Base-by-base conservation (phyloP, 2,329 filamentous ascomycete species). In the Talaromyces sp. region DNA sequence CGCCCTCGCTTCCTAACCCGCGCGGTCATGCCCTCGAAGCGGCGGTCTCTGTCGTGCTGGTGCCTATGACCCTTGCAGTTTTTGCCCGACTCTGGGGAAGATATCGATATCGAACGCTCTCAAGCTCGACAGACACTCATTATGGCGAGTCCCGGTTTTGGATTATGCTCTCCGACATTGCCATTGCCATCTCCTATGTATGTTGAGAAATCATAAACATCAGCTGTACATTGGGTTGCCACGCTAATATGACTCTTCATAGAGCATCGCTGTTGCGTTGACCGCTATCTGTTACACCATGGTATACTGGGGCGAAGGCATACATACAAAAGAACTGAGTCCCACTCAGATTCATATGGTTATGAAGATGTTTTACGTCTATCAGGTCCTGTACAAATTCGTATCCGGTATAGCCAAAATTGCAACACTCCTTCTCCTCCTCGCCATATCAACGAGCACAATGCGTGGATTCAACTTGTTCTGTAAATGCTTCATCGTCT, bases 331-430 rank as follows among this genome's bases (percentile, higher is more conserved):
- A 50, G 59, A 61, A 39, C 11, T 61, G 8, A 61, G 45, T 39
- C 7, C 15, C 11, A 37, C 27, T 9, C 59, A 61, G 19, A 17
- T 3, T 17, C 43, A 61, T 19, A 61, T 11, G 43, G 45, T 19
- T 6, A 19, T 61, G 19, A 35, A 27, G 45, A 61, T 61, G 59
- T 61, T 61, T 19, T 61, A 50, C 19, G 31, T 61, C 45, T 61
- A 61, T 50, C 45, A 61, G 19, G 59, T 61, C 9, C 45, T 61
- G 31, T 61, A 61, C 25, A 61, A 61, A 39, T 61, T 61, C 45
- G 45, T 61, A 3, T 61, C 59, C 7, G 59, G 59, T 37, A 61
- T 61, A 22, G 59, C 59, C 13, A 61, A 61, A 13, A 50, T 61
- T 15, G 59, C 59, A 11, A 50, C 59, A 2, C 33, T 61, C 2